phyloP scores from a whole-genome alignment of 2,329 filamentous ascomycete genomes.

The Penicillium sp. region DNA sequence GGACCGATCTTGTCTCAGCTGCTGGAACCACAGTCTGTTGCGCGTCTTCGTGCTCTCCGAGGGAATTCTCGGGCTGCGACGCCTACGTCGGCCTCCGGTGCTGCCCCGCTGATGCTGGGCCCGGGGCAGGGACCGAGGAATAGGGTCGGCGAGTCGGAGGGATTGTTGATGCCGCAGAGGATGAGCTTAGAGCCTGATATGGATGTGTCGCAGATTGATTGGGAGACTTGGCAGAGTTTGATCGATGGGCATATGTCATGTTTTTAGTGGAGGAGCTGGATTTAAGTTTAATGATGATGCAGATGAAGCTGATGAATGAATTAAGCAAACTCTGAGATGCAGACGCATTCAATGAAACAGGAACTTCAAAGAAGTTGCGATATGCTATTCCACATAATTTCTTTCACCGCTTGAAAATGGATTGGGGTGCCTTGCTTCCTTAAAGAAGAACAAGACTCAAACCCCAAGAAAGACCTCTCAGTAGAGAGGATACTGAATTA shows the following conservation, averaged over 20 bases:
- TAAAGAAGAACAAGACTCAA: no score
- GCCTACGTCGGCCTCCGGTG: not conserved
- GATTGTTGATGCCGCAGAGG: not conserved
- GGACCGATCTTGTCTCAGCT: not conserved
- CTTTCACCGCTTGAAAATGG: no score
- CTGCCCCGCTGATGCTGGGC: not conserved
- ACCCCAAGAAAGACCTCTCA: no score
- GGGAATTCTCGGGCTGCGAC: not conserved
- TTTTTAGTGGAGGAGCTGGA: not conserved
- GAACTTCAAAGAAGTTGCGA: no score
- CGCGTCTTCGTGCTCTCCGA: not conserved
- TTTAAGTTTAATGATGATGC: no score
- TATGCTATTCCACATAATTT: no score
- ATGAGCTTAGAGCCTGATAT: not conserved
- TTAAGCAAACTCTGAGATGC: no score
- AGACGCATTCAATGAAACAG: no score
- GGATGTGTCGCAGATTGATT: not conserved
- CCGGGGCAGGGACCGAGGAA: not conserved
- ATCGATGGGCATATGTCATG: not conserved
- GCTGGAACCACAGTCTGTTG: not conserved
- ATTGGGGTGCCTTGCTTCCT: no score
- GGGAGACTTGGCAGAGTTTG: not conserved
- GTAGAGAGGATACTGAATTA: no score
- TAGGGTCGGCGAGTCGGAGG: not conserved
- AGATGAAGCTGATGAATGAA: no score